Conservation (phyloP, 345 rosid genomes). For the Linum usitatissimum region DNA sequence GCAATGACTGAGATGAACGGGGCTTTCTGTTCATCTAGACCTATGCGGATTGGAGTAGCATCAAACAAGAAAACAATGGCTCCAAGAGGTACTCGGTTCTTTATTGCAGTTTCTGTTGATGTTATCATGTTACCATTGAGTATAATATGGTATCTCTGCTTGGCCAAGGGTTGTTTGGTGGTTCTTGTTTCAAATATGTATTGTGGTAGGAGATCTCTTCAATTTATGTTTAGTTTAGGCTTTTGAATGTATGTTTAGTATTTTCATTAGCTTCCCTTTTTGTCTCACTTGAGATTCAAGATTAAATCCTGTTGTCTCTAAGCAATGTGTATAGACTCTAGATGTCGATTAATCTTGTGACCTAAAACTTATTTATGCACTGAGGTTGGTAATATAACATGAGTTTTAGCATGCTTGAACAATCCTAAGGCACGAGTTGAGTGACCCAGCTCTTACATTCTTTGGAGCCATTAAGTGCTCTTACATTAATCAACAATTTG, state of each 20-base stretch:
- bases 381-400: slow-evolving; percentile 66
- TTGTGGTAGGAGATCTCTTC: not conserved
- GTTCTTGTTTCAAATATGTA: not conserved
- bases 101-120: not conserved
- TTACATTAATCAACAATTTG: too few relatives aligned
- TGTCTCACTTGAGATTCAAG: slow-evolving; percentile 43
- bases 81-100: slow-evolving; percentile 35
- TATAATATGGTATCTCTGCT: not conserved
- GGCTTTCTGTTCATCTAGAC: slow-evolving; percentile 71
- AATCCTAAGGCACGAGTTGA: not conserved
- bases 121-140: not conserved
- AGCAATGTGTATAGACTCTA: slow-evolving; percentile 88
- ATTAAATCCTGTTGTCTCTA: slow-evolving; percentile 66
- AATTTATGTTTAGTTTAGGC: slow-evolving; percentile 7
- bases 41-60: slow-evolving; percentile 84
- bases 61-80: slow-evolving; percentile 51
- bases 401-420: not conserved
- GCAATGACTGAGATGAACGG: slow-evolving; percentile 96
- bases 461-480: not conserved
- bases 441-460: not conserved
- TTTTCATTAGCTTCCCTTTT: slow-evolving; percentile 20
- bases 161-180: not conserved
- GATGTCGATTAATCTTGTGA: slow-evolving; percentile 64
- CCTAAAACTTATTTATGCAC: slow-evolving; percentile 95
- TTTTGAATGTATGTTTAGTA: slow-evolving; percentile 36